These are phyloP conservation scores for Phialocephala subalpina DNA, from an alignment of 2,329 filamentous ascomycete species.

Conservation along the genomic window DNA sequence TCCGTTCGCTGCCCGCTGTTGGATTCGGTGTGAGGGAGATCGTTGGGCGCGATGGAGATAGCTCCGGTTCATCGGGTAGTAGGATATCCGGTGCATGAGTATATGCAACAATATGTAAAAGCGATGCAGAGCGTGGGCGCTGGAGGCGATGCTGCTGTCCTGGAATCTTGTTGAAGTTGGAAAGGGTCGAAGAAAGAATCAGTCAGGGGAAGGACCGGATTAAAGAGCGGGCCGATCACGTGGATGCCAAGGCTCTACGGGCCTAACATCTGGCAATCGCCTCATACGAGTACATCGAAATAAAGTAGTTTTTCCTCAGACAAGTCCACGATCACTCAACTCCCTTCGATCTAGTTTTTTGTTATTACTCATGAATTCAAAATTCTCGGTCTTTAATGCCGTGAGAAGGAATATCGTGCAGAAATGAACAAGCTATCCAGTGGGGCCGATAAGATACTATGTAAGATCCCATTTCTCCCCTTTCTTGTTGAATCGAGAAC, in stretches of 20 bases:
- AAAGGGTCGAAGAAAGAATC: neutral
- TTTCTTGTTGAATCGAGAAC: no score
- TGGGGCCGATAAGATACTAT: no score
- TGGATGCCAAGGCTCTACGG: neutral
- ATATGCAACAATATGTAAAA: neutral
- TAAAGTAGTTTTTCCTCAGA: no score
- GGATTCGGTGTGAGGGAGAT: neutral
- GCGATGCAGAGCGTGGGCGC: neutral
- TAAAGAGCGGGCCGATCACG: neutral
- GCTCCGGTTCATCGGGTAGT: neutral
- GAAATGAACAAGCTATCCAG: no score
- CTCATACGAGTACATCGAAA: no score
- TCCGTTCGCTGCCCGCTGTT: neutral
- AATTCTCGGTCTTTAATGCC: no score
- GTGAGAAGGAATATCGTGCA: no score
- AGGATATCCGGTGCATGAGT: neutral
- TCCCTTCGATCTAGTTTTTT: no score
- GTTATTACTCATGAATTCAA: no score
- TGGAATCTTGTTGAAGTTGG: neutral
- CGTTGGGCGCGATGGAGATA: neutral
- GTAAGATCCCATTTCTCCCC: no score
- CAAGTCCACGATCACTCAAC: no score
- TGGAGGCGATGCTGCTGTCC: neutral
- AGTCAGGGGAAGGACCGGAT: neutral
- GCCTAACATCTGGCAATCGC: neutral